Evolutionary conservation across 805 yeast genomes (phyloP).

Genomic region (Kodamaea lidongshanica): DNA sequence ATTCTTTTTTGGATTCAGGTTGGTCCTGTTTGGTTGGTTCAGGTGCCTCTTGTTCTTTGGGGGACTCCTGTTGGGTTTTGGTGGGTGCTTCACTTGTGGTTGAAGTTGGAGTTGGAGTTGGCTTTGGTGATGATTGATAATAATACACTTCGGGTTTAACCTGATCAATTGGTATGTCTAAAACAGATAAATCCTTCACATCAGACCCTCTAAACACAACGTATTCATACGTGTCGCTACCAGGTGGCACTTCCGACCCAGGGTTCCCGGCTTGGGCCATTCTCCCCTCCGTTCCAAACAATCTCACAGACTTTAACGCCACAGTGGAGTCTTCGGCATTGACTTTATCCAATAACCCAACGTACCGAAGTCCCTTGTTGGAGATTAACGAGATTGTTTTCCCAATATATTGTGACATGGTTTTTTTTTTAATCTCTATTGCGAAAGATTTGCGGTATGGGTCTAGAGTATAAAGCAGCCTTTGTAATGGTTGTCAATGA

Average conservation of each 20-base stretch:
- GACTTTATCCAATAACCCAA: slow-evolving; percentile 80
- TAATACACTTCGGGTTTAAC: slow-evolving; percentile 49
- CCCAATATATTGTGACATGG: slow-evolving; percentile 90
- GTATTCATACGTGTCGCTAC: slow-evolving; percentile 61
- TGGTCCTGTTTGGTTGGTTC: slow-evolving; percentile 7
- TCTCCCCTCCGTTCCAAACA: slow-evolving; percentile 91
- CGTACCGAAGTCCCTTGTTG: slow-evolving; percentile 76
- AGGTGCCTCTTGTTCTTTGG: slow-evolving; percentile 10
- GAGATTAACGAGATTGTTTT: slow-evolving; percentile 79
- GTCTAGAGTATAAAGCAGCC: too few relatives aligned
- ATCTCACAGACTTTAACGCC: slow-evolving; percentile 69
- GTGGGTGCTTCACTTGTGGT: slow-evolving; percentile 4
- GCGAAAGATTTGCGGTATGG: slow-evolving; percentile 15
- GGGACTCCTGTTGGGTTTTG: slow-evolving; percentile 8
- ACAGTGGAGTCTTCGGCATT: slow-evolving; percentile 90
- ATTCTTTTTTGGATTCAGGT: slow-evolving; percentile 11
- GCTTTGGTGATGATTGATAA: slow-evolving; percentile 5
- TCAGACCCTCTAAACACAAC: slow-evolving; percentile 88
- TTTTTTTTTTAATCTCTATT: slow-evolving; percentile 2
- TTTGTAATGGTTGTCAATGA: too few relatives aligned
- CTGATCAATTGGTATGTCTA: slow-evolving; percentile 63
- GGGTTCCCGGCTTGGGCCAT: slow-evolving; percentile 52
- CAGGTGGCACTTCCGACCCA: slow-evolving; percentile 63
- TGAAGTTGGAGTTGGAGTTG: slow-evolving; percentile 4
- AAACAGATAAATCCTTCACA: slow-evolving; percentile 80